Base-by-base conservation (phyloP, 1,139 yeast genomes). In the Candida mesenterica region DNA sequence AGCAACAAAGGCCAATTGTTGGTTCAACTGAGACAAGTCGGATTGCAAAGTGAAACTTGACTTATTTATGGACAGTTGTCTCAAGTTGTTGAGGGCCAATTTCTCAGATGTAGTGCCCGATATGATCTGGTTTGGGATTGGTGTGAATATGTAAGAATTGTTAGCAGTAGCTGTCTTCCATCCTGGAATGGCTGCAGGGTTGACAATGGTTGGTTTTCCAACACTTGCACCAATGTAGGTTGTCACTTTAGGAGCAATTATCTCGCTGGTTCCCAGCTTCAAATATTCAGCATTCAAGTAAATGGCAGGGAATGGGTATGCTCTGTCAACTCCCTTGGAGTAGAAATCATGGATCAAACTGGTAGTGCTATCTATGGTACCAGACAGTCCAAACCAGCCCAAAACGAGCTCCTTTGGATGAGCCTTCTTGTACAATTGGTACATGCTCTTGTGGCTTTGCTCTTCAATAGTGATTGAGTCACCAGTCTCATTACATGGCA, bases 281-380 rank as follows among this genome's bases (percentile, higher is more conserved):
- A 61, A 48, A 52, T 57, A 70, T 31, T 65, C 64, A 34, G 75
- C 72, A 32, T 92, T 85, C 53, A 88, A 66, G 59, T 86, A 89
- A 43, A 88, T 74, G 37, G 94, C 90, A 22, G 95, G 90, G 58
- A 75, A 72, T 24, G 94, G 92, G 55, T 61, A 76, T 5, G 89
- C 81, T 43, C 86, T 76, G 53, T 79, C 85, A 28, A 73, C 52
- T n/a, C 76, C 77, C 59, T 82, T 83, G 30, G 82, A 72, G 62
- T 83, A 88, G 57, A 87, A 84, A 55, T 84, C 94, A 57, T 88
- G 96, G 53, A 88, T 80, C 49, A 88, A 73, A n/a, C 87, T 86
- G 17, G 94, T 79, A 55, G 83, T 76, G 42, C 79, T 74, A 62
- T 85, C 90, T 46, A 88, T 75, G 46, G 72, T 74, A 32, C 47